Percentiles rank a stretch among this genome's conserved stretches.
These are phyloP conservation scores for Casaregolazyma lundiana DNA, from an alignment of 1,139 yeast species.

Conservation along the genomic window DNA sequence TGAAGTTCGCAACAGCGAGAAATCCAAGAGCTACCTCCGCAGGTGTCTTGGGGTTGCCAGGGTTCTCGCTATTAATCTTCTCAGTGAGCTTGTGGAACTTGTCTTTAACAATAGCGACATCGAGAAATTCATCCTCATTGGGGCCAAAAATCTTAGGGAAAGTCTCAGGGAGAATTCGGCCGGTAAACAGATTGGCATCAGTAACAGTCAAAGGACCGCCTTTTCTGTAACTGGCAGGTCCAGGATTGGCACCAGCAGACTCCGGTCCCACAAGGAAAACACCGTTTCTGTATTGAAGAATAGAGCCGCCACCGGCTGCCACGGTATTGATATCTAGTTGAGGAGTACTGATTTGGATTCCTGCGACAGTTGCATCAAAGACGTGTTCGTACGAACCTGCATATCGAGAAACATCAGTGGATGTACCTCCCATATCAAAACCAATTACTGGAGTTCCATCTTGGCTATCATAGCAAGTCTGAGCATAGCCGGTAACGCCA, in stretches of 20 bases:
- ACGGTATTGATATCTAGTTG: slow-evolving; percentile 39
- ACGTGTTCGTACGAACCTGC: slow-evolving; percentile 33
- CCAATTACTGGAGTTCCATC: slow-evolving; percentile 41
- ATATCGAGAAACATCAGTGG: slow-evolving; percentile 38
- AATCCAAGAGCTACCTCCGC: slow-evolving; percentile 34
- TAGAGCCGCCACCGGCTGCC: slow-evolving; percentile 41
- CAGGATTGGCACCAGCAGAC: slow-evolving; percentile 39
- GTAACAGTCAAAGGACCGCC: slow-evolving; percentile 39
- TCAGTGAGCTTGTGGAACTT: slow-evolving; percentile 33
- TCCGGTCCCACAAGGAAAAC: slow-evolving; percentile 37
- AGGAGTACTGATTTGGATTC: slow-evolving; percentile 36
- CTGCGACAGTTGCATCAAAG: slow-evolving; percentile 36
- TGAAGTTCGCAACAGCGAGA: slow-evolving; percentile 31
- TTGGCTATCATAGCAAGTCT: slow-evolving; percentile 29
- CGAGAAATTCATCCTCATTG: slow-evolving; percentile 34
- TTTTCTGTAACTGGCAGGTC: slow-evolving; percentile 40
- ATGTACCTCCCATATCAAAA: slow-evolving; percentile 42
- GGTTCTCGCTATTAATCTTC: slow-evolving; percentile 32
- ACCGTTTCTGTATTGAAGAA: slow-evolving; percentile 35
- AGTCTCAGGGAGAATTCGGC: slow-evolving; percentile 34
- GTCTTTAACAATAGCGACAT: slow-evolving; percentile 26
- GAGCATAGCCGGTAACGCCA: slow-evolving; percentile 39
- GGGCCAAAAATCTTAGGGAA: slow-evolving; percentile 39
- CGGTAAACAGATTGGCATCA: slow-evolving; percentile 37
- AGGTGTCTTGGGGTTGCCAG: slow-evolving; percentile 26